A percentile compares a stretch with the other conserved stretches of the same genome.
Conservation (phyloP, 2,329 filamentous ascomycete species). For the Fusarium pseudonygamai region DNA sequence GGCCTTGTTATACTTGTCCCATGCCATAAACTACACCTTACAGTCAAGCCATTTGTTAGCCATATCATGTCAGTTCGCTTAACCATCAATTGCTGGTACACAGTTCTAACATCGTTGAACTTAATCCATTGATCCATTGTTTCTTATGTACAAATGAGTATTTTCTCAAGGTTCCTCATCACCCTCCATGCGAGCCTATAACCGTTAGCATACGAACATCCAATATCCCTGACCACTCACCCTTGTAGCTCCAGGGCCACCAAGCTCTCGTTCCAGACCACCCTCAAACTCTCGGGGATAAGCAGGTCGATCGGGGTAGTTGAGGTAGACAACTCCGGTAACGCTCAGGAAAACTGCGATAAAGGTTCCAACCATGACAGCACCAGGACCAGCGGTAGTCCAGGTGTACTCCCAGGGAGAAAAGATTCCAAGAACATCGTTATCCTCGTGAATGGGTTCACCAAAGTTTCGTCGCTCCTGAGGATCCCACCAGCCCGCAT, state of each 20-base stretch:
- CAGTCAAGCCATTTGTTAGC: neutral
- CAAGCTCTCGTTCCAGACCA: slow-evolving; percentile 78
- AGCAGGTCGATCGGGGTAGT: slow-evolving; percentile 77
- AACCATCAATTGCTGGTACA: neutral
- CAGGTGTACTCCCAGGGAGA: slow-evolving; percentile 90
- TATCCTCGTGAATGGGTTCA: slow-evolving; percentile 95
- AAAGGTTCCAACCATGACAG: slow-evolving; percentile 75
- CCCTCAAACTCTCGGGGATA: slow-evolving; percentile 76
- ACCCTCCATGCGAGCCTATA: slow-evolving; percentile 64
- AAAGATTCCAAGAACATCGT: slow-evolving; percentile 92
- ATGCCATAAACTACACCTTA: neutral
- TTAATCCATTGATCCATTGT: slow-evolving; percentile 36
- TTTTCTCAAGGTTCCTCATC: slow-evolving; percentile 61
- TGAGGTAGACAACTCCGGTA: slow-evolving; percentile 72
- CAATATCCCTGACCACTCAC: slow-evolving; percentile 60
- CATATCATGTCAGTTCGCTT: neutral
- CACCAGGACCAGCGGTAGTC: slow-evolving; percentile 74
- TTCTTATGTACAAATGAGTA: slow-evolving; percentile 51
- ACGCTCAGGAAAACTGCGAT: slow-evolving; percentile 70
- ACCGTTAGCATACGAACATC: slow-evolving; percentile 26
- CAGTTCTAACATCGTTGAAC: slow-evolving; percentile 14
- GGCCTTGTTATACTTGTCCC: neutral
- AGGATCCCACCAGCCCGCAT: slow-evolving; percentile 96
- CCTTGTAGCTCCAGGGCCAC: slow-evolving; percentile 71
- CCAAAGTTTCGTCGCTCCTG: slow-evolving; percentile 97